Base-by-base conservation (phyloP, 2,329 filamentous ascomycete species). In the Phoma sp. region DNA sequence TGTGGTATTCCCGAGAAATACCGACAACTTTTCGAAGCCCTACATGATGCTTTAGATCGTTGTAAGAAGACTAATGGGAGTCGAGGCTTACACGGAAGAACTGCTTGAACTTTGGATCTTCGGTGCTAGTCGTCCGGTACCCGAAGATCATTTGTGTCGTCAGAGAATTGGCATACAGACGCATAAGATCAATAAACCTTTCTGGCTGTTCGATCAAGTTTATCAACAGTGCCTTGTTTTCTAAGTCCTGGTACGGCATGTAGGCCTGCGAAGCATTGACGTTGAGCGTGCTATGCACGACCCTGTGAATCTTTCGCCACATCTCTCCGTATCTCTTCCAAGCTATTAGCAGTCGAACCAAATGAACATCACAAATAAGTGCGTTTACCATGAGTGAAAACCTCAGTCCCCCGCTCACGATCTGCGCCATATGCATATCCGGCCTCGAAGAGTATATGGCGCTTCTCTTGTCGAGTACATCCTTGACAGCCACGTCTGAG, bases 181-280 rank as follows among this genome's bases (percentile, higher is more conserved):
- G 71, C 14, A 83, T 73, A 44, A 82, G 77, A 9, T 79, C 64
- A 4, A 76, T 47, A 39, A 80, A 80, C 1, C 73, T 53, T 1
- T 76, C 59, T 0, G 81, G 81, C 6, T 68, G 55, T 0, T 78
- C 74, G 3, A 84, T 59, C 14, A 86, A 67, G 6, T 80, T 78
- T 39, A 72, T 56, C 18, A 83, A 69, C 81, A 86, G 81, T 44
- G 80, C 77, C 61, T 80, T 82, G 66, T 80, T 82, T 64, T 86
- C 83, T 2, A 85, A 73, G 42, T 80, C 77, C 58, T 85, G 82
- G 58, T 84, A 84, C 0, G 82, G 79, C 0, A 84, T 49, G 30
- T 69, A 69, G 23, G 61, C 52, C 4, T 38, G 52, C 2, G 63
- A 52, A 1, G 41, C 64, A 14, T 52, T 65, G 36, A 67, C 49